Conservation (phyloP, 129 eudicot species). For the Chrysanthemum lavandulifolium region DNA sequence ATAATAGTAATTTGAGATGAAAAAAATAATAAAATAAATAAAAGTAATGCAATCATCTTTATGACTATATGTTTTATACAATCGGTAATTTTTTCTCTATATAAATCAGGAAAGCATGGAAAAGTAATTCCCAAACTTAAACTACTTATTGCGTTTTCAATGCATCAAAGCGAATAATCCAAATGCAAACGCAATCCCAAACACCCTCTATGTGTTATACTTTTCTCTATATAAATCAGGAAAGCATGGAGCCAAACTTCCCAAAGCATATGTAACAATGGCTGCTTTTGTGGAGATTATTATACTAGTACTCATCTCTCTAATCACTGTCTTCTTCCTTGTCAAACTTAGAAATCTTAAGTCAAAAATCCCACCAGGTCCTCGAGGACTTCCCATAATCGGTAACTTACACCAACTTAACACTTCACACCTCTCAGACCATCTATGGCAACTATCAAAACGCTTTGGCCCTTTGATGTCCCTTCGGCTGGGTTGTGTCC, state of each 20-base stretch:
- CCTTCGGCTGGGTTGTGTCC: conserved; percentile 24
- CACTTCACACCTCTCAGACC: conserved; percentile 7
- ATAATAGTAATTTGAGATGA: too few relatives aligned
- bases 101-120: too few relatives aligned
- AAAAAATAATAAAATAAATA: too few relatives aligned
- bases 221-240: not conserved
- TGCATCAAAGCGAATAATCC: too few relatives aligned
- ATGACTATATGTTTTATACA: too few relatives aligned
- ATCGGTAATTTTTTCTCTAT: too few relatives aligned
- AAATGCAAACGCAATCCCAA: too few relatives aligned
- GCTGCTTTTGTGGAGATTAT: not conserved
- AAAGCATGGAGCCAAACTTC: not conserved
- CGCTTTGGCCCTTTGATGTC: conserved; percentile 33
- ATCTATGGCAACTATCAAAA: conserved; percentile 27
- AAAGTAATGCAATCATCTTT: too few relatives aligned
- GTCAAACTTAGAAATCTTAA: not conserved
- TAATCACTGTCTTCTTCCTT: conserved; percentile 16
- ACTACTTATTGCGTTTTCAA: too few relatives aligned
- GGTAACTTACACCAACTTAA: conserved; percentile 36
- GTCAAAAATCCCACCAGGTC: conserved; percentile 31
- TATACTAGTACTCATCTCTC: conserved; percentile 6
- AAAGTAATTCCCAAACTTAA: too few relatives aligned
- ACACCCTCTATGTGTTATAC: too few relatives aligned
- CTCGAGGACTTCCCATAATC: conserved; percentile 33
- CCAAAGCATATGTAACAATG: conserved; percentile 14